Evolutionary conservation across 768 basidiomycete genomes (phyloP).

Genomic region (Termitomyces titanicus): DNA sequence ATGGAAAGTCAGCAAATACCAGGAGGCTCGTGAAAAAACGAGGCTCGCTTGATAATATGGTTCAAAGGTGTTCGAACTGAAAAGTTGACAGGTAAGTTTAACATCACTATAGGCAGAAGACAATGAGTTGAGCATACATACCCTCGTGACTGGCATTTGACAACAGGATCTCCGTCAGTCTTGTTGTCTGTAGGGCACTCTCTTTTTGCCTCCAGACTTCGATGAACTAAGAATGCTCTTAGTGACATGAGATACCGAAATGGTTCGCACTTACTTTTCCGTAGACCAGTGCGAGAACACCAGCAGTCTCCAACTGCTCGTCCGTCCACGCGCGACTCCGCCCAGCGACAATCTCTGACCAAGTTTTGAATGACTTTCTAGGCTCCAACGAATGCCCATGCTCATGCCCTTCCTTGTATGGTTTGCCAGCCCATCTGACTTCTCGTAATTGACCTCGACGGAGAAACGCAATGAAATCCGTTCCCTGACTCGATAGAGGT

Average conservation of each 20-base stretch:
- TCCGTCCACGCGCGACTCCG: slow-evolving; percentile 73
- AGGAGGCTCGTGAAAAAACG: background rate
- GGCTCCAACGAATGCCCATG: slow-evolving; percentile 54
- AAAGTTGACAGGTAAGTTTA: background rate
- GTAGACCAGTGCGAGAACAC: slow-evolving; percentile 75
- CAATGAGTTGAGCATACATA: slow-evolving; percentile 18
- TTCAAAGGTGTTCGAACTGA: slow-evolving; percentile 73
- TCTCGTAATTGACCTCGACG: slow-evolving; percentile 71
- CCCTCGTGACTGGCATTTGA: slow-evolving; percentile 86
- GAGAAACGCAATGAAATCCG: slow-evolving; percentile 79
- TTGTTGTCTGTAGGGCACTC: slow-evolving; percentile 64
- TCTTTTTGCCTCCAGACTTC: slow-evolving; percentile 87
- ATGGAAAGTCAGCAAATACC: background rate
- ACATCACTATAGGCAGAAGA: background rate
- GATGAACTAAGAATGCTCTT: slow-evolving; percentile 54
- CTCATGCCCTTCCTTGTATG: slow-evolving; percentile 40
- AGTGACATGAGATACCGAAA: background rate
- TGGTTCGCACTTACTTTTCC: slow-evolving; percentile 46
- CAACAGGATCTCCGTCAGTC: slow-evolving; percentile 68
- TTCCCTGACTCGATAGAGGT: slow-evolving; percentile 66
- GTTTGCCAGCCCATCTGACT: slow-evolving; percentile 78
- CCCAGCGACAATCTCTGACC: slow-evolving; percentile 73
- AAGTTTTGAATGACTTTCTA: slow-evolving; percentile 74
- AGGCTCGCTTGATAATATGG: slow-evolving; percentile 73
- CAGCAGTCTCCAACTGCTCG: slow-evolving; percentile 79